Percentiles rank a stretch among this genome's conserved stretches.
Conservation (phyloP, 176 grass and related monocot genomes). For the Secale cereale region DNA sequence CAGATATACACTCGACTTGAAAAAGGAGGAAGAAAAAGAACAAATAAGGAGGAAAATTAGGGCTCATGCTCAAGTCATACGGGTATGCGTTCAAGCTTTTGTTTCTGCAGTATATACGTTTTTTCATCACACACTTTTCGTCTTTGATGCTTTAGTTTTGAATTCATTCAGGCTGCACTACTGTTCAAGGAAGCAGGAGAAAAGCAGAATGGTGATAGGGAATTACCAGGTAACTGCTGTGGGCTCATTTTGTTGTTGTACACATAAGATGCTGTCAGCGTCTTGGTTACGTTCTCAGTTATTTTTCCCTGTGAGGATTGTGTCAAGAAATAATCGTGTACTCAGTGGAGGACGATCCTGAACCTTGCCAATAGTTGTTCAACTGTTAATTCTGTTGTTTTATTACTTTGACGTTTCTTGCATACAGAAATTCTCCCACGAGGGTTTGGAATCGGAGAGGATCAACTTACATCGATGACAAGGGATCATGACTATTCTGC, state of each 20-base stretch:
- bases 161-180: constrained; percentile 70
- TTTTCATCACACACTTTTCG: neutral
- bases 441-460: constrained; percentile 55
- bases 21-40: constrained; percentile 88
- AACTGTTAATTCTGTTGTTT: neutral
- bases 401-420: constrained; percentile 25
- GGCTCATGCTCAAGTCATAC: constrained; percentile 95
- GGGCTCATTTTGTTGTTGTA: neutral
- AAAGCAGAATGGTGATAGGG: constrained; percentile 26
- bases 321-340: constrained; percentile 15
- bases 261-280: neutral
- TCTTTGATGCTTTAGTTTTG: constrained; percentile 30
- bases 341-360: neutral
- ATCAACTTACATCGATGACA: constrained; percentile 66
- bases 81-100: constrained; percentile 51
- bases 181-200: constrained; percentile 94
- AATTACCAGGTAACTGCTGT: constrained; percentile 50
- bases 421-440: constrained; percentile 40
- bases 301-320: constrained; percentile 2
- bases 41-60: constrained; percentile 82
- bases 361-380: neutral
- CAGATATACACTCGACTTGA: constrained; percentile 94
- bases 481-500: constrained; percentile 83
- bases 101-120: constrained; percentile 10
- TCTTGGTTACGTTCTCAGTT: neutral